Base-by-base conservation (phyloP, 257 asterid species). In the Anisodus tanguticus region DNA sequence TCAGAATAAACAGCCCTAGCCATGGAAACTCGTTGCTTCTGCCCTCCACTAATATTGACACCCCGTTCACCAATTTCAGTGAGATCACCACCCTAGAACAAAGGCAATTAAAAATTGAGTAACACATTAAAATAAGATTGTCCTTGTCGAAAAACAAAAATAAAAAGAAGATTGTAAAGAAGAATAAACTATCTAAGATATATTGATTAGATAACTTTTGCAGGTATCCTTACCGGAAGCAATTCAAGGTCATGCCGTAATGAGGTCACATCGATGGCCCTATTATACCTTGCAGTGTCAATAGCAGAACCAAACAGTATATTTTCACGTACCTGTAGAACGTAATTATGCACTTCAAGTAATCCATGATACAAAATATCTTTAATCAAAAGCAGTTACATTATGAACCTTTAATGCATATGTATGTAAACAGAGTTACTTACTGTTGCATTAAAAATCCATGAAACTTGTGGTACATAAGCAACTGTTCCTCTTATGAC, bases 41-140 rank as follows among this genome's bases (percentile, higher is more conserved):
- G 99, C 51, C 99, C 99, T 86, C 99, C 99, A 90, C 99, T 97
- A 70, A 97, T 95, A 88, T 97, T 97, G 89, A 97, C 98, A 81
- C 99, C 99, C 64, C 99, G 95, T 91, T 97, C 99, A 79, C 99
- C 99, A 87, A 97, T 97, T 92, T 97, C 99, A 86, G 99, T 95
- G 87, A 93, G 93, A 91, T 97, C 98, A 83, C 97, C 97, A 87
- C 98, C 99, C 99, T 97, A 85, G 55, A 31, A 87, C 53, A 79
- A 83, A 72, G 64, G 7, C 35, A 82, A 66, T 77, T 81, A 63
- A 74, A 47, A 26, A 55, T 63, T 82, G 68, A 13, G 71, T 70
- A 80, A 89, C 6, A 84, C 51, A 39, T 5, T 19, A 74, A 51
- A 55, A 6, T 59, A 83, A 60, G 55, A 69, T 76, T 4, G 2